Conservation (phyloP, 768 basidiomycete species). For the Pilatotrama ljubarskyi region DNA sequence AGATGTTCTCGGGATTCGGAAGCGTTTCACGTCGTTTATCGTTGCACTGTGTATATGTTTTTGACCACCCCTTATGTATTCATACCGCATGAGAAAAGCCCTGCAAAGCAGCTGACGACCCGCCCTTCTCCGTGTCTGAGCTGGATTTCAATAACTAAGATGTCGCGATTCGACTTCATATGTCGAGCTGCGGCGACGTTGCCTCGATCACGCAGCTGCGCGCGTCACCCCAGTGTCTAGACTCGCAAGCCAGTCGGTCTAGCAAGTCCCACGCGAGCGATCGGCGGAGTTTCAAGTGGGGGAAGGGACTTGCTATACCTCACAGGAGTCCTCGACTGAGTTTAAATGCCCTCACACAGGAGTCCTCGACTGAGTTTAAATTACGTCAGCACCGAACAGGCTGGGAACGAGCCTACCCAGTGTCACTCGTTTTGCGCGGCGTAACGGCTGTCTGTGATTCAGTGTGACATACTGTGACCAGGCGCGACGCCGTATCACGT, state of each 20-base stretch:
- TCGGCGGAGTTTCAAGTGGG: too few relatives aligned
- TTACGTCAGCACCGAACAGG: too few relatives aligned
- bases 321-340: too few relatives aligned
- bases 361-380: too few relatives aligned
- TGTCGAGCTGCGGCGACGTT: neutral
- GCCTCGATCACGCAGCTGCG: neutral
- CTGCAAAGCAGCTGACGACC: neutral
- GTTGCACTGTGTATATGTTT: conserved; percentile 23
- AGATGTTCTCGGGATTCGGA: conserved; percentile 22
- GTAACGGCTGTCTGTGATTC: neutral
- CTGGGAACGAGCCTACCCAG: too few relatives aligned
- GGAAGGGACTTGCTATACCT: too few relatives aligned
- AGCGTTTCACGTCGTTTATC: conserved; percentile 14
- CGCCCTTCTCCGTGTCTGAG: neutral
- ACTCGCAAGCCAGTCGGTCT: too few relatives aligned
- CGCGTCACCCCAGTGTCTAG: too few relatives aligned
- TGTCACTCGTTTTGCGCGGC: neutral
- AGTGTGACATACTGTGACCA: neutral
- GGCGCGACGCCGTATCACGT: neutral
- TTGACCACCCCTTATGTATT: conserved; percentile 16
- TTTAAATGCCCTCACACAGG: too few relatives aligned
- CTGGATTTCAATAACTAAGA: neutral
- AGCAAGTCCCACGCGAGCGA: too few relatives aligned
- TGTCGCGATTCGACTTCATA: neutral
- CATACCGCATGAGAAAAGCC: conserved; percentile 13